These are phyloP conservation scores for Papiliotrema terrestris DNA, from an alignment of 1,284 basidiomycete genomes.

Conservation along the genomic window DNA sequence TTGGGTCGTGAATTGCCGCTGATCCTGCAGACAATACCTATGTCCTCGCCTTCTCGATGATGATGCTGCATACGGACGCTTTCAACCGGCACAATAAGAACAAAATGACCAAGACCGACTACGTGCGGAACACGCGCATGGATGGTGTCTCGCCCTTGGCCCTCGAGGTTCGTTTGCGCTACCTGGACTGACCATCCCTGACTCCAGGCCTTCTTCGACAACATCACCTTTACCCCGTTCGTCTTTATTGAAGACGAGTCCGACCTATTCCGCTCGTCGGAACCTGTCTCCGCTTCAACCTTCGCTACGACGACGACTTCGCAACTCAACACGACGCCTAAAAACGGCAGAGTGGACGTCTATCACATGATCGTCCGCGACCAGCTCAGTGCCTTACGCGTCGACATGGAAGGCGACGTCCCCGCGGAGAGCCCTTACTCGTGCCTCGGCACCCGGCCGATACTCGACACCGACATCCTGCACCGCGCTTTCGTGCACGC, in stretches of 20 bases:
- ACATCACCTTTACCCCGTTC: constrained; percentile 91
- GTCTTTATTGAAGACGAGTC: constrained; percentile 89
- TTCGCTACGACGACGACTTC: constrained; percentile 31
- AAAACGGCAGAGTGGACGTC: constrained; percentile 73
- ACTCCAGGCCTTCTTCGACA: constrained; percentile 89
- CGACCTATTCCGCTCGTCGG: constrained; percentile 57
- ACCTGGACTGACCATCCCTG: not conserved
- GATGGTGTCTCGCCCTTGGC: constrained; percentile 81
- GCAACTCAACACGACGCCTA: constrained; percentile 42
- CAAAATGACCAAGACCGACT: constrained; percentile 94
- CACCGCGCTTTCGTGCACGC: constrained; percentile 69
- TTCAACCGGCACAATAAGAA: constrained; percentile 97
- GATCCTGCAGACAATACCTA: constrained; percentile 77
- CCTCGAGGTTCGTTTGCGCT: constrained; percentile 63
- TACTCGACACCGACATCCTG: constrained; percentile 67
- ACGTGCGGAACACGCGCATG: constrained; percentile 82
- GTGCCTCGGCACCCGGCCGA: constrained; percentile 65
- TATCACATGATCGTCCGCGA: constrained; percentile 85
- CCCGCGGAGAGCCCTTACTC: constrained; percentile 69
- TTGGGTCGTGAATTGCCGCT: constrained; percentile 2
- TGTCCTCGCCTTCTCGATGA: constrained; percentile 93
- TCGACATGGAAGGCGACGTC: constrained; percentile 65
- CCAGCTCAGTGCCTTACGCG: constrained; percentile 67
- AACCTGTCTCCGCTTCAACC: constrained; percentile 53
- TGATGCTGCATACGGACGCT: constrained; percentile 97